These are phyloP conservation scores for Wickerhamomyces sp. DNA, from an alignment of 1,139 yeast genomes.

Conservation along the genomic window DNA sequence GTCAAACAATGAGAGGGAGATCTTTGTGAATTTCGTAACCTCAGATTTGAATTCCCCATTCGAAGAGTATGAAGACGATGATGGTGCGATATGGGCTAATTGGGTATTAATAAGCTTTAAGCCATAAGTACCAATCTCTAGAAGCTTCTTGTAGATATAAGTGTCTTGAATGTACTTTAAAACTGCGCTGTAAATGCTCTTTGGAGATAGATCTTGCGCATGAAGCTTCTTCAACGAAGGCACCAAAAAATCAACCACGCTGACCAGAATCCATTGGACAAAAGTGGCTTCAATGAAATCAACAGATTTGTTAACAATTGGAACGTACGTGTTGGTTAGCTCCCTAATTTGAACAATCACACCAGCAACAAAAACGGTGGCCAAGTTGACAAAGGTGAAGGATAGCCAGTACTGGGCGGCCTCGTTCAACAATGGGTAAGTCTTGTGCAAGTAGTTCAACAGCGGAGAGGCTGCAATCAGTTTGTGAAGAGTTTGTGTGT, in stretches of 20 bases:
- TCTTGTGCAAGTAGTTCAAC: constrained; percentile 1
- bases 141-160: not conserved
- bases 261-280: constrained; percentile 2
- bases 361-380: not conserved
- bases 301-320: not conserved
- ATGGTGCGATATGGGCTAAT: not conserved
- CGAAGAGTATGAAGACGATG: not conserved
- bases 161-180: not conserved
- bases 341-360: not conserved
- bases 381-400: not conserved
- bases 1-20: not conserved
- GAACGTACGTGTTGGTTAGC: not conserved
- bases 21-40: not conserved
- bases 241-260: constrained; percentile 1
- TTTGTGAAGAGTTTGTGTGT: not conserved
- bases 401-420: not conserved
- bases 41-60: not conserved
- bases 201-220: constrained; percentile 1
- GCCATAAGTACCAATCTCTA: constrained; percentile 25
- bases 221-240: constrained; percentile 1
- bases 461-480: not conserved
- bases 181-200: not conserved
- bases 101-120: not conserved
- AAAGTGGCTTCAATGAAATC: not conserved
- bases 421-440: constrained; percentile 4